phyloP scores from a whole-genome alignment of 106 monocot genomes.

The Chionographis japonica region DNA sequence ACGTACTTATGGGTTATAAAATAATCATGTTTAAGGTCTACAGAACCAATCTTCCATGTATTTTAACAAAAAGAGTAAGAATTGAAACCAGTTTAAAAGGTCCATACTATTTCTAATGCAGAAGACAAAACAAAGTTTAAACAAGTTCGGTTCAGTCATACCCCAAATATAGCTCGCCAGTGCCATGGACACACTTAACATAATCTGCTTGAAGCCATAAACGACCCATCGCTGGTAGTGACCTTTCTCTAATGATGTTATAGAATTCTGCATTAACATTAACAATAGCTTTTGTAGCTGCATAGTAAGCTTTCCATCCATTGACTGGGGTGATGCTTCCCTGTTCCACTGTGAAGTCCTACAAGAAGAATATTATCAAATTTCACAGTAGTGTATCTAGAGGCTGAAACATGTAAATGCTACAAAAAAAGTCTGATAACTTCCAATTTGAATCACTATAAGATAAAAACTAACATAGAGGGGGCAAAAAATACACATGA shows the following conservation, averaged over 20 bases:
- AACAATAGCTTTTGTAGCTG: slow-evolving; percentile 82
- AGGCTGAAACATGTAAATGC: too few species aligned
- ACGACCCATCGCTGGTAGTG: slow-evolving; percentile 63
- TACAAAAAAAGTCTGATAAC: too few species aligned
- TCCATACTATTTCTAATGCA: too few species aligned
- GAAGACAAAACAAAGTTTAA: too few species aligned
- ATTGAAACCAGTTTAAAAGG: too few species aligned
- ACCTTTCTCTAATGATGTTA: slow-evolving; percentile 75
- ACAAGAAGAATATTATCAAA: slow-evolving; percentile 1
- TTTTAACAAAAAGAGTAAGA: too few species aligned
- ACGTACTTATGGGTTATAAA: too few species aligned
- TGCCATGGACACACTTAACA: slow-evolving; percentile 89
- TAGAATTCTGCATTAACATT: slow-evolving; percentile 81
- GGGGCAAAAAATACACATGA: too few species aligned
- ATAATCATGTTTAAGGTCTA: too few species aligned
- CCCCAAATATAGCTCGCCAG: slow-evolving; percentile 82
- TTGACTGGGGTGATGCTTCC: slow-evolving; percentile 59
- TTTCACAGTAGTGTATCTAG: too few species aligned
- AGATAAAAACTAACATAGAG: too few species aligned
- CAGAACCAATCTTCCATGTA: too few species aligned
- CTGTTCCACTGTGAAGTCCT: slow-evolving; percentile 94
- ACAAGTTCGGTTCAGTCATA: slow-evolving; percentile 22
- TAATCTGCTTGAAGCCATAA: slow-evolving; percentile 94
- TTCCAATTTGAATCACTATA: neutral
- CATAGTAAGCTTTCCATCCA: slow-evolving; percentile 98